Evolutionary conservation across 164 flowering plant species (phyloP).

Genomic region (Vitis labrusca): DNA sequence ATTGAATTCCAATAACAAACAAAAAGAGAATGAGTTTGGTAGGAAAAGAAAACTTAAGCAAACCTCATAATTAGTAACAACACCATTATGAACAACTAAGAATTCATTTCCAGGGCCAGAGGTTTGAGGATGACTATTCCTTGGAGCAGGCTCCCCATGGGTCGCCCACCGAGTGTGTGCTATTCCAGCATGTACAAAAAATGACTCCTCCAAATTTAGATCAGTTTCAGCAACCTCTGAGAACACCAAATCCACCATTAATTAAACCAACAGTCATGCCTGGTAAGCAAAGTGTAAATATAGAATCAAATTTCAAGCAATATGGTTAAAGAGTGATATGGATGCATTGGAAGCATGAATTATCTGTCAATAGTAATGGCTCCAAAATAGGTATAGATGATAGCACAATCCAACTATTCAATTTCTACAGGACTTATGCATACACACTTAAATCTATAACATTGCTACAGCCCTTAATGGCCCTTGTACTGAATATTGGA

Average conservation of each 20-base stretch:
- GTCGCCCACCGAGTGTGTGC: conserved; percentile 99
- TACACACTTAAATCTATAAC: too few relatives aligned
- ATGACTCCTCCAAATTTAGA: conserved; percentile 79
- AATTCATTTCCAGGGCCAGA: conserved; percentile 86
- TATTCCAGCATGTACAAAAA: conserved; percentile 81
- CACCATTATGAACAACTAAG: conserved; percentile 95
- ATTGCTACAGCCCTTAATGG: too few relatives aligned
- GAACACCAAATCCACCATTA: conserved; percentile 17
- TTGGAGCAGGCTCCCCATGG: conserved; percentile 96
- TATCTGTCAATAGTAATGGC: too few relatives aligned
- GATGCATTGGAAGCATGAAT: too few relatives aligned
- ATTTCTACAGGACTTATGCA: too few relatives aligned
- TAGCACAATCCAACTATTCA: too few relatives aligned
- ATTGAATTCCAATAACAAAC: background rate
- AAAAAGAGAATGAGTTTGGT: background rate
- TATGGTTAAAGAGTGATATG: background rate
- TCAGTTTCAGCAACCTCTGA: conserved; percentile 68
- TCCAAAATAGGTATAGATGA: too few relatives aligned
- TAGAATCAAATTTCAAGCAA: background rate
- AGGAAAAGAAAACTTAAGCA: background rate
- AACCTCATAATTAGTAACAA: conserved; percentile 93
- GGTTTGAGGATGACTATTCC: conserved; percentile 94
- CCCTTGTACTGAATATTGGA: too few relatives aligned
- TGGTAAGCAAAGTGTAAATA: background rate
- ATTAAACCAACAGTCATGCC: background rate